Percentiles rank a stretch among this genome's conserved stretches.
These are phyloP conservation scores for Raphanus hybrid DNA, from an alignment of 441 rosid genomes.

Conservation along the genomic window DNA sequence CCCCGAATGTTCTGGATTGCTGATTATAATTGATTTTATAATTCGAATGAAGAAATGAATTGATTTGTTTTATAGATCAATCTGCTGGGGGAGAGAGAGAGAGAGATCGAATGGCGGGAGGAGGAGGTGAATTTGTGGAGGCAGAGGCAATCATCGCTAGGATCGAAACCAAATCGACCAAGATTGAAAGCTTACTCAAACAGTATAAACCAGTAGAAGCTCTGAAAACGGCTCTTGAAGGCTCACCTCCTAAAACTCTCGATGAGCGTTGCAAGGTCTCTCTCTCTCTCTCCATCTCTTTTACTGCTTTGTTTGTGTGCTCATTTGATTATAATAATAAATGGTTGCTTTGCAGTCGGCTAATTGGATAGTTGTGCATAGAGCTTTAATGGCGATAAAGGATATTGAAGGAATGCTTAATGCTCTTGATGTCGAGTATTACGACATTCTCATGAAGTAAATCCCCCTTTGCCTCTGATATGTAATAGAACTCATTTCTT, in stretches of 20 bases:
- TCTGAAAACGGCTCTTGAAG: conserved; percentile 92
- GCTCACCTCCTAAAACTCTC: conserved; percentile 69
- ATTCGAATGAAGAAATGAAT: background rate
- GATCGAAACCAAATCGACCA: conserved; percentile 88
- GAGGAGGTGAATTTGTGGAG: conserved; percentile 55
- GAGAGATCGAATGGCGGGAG: conserved; percentile 60
- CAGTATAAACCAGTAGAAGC: conserved; percentile 90
- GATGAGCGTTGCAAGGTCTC: conserved; percentile 95
- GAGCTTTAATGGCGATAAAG: conserved; percentile 90
- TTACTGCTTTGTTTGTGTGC: background rate
- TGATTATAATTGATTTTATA: too few species aligned
- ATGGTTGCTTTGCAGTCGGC: conserved; percentile 59
- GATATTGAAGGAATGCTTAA: conserved; percentile 87
- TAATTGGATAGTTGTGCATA: conserved; percentile 86
- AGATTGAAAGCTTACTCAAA: conserved; percentile 88
- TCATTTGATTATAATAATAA: too few species aligned
- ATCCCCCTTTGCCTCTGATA: conserved; percentile 32
- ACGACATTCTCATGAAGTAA: conserved; percentile 96
- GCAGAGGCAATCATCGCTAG: conserved; percentile 82
- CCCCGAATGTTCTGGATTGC: too few species aligned
- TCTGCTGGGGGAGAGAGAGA: too few species aligned
- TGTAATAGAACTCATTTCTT: too few species aligned
- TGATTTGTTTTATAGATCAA: too few species aligned
- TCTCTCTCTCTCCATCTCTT: background rate
- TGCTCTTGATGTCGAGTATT: conserved; percentile 83